Evolutionary conservation across 1,284 basidiomycete species (phyloP).

Genomic region (Psilocybe mexicana): DNA sequence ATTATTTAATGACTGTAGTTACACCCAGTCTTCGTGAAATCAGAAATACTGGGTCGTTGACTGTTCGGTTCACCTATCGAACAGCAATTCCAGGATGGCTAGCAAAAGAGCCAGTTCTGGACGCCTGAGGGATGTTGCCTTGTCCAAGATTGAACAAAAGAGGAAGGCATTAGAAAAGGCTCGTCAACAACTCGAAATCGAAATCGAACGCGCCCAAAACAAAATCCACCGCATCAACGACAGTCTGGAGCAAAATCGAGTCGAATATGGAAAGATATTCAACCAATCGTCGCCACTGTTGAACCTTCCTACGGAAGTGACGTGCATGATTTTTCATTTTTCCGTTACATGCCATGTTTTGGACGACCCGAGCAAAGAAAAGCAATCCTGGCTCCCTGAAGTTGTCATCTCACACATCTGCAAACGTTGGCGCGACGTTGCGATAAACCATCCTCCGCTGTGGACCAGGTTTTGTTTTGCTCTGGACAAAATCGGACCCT

Average conservation of each 20-base stretch:
- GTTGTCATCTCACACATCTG: constrained; percentile 8
- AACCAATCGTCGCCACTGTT: background rate
- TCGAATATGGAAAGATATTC: constrained; percentile 6
- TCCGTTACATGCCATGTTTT: background rate
- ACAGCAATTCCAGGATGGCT: too few relatives aligned
- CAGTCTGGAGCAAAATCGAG: constrained; percentile 1
- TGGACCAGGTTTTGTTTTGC: constrained; percentile 3
- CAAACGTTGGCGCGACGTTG: constrained; percentile 1
- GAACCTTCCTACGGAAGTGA: constrained; percentile 8
- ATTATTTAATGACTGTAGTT: too few relatives aligned
- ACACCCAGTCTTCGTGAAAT: too few relatives aligned
- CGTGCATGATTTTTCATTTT: constrained; percentile 10
- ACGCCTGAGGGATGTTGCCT: too few relatives aligned
- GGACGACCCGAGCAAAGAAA: background rate
- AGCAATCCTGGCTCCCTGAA: background rate
- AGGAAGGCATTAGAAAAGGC: too few relatives aligned
- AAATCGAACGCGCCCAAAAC: background rate
- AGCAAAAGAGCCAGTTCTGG: too few relatives aligned
- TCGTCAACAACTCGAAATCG: too few relatives aligned
- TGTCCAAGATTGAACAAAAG: too few relatives aligned
- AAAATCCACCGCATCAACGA: background rate
- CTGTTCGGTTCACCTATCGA: too few relatives aligned
- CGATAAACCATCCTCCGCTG: background rate
- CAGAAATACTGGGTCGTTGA: too few relatives aligned
- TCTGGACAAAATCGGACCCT: too few relatives aligned